Conservation (phyloP, 371 early-diverging fungal species). For the Phascolomyces articulosus region DNA sequence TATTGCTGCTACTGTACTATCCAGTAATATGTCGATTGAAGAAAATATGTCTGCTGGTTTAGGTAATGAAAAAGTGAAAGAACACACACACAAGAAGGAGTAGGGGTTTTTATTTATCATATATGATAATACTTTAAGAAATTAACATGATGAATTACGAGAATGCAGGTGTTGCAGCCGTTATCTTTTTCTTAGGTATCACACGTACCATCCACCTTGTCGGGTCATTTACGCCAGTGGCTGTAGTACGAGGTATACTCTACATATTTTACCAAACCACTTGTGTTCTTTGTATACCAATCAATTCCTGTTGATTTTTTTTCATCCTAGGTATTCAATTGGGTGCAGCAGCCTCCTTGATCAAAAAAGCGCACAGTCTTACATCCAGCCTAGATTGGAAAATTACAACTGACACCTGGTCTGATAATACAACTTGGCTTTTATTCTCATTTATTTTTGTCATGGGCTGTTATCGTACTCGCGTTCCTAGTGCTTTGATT, state of each 20-base stretch:
- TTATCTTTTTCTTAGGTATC: slow-evolving; percentile 70
- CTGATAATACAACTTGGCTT: slow-evolving; percentile 81
- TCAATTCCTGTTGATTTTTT: no score
- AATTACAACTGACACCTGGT: slow-evolving; percentile 54
- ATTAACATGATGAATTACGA: background rate
- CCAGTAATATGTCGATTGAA: slow-evolving; percentile 66
- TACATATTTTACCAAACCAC: background rate
- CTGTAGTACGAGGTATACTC: slow-evolving; percentile 76
- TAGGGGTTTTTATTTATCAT: no score
- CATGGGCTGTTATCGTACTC: slow-evolving; percentile 68
- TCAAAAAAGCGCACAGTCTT: slow-evolving; percentile 73
- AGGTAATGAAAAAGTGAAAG: no score
- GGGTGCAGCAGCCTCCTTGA: slow-evolving; percentile 80
- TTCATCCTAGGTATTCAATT: slow-evolving; percentile 79
- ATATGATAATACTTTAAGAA: no score
- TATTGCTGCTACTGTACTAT: slow-evolving; percentile 83
- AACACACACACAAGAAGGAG: no score
- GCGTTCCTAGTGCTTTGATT: slow-evolving; percentile 75
- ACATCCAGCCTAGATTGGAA: slow-evolving; percentile 37
- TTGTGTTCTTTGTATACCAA: no score
- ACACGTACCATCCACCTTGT: slow-evolving; percentile 78
- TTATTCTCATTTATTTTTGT: slow-evolving; percentile 69
- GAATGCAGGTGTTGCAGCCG: slow-evolving; percentile 60
- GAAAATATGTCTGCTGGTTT: slow-evolving; percentile 82
- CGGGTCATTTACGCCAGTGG: slow-evolving; percentile 71